These are phyloP conservation scores for Vitis labrusca DNA, from an alignment of 164 flowering plant species.

Conservation along the genomic window DNA sequence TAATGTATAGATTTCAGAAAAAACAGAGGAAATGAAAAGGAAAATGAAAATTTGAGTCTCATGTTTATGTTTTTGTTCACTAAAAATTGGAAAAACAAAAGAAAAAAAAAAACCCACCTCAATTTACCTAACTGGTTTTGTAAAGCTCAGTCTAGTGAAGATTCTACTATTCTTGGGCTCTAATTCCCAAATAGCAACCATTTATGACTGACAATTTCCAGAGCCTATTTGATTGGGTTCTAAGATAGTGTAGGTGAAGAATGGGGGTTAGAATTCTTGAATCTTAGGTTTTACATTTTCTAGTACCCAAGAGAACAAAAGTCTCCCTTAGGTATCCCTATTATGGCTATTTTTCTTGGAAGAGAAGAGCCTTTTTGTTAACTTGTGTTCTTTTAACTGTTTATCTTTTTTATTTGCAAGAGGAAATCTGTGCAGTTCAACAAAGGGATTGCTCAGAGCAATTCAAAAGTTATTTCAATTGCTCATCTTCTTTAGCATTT, in stretches of 20 bases:
- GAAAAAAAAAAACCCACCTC: neutral
- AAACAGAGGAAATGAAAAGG: neutral
- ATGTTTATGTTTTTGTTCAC: neutral
- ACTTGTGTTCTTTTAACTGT: neutral
- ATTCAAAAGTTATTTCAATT: conserved; percentile 24
- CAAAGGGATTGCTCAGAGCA: conserved; percentile 12
- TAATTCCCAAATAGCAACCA: no score
- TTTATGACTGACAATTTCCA: no score
- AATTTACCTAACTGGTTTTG: neutral
- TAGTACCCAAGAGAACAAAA: no score
- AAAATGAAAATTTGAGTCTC: neutral
- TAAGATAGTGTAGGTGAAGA: no score
- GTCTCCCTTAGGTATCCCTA: no score
- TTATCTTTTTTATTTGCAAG: conserved; percentile 3
- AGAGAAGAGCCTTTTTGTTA: neutral
- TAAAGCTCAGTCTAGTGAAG: neutral
- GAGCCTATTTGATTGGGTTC: no score
- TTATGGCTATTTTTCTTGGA: no score
- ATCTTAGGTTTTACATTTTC: no score
- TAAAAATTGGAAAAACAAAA: no score
- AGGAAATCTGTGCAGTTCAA: conserved; percentile 3
- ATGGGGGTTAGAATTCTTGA: no score
- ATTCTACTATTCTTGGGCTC: no score
- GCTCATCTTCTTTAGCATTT: neutral
- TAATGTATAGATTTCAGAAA: neutral